Evolutionary conservation across 2,329 filamentous ascomycete genomes (phyloP), one percentile per base, ranked within the genome.

Genomic region (Monilinia aucupariae): DNA sequence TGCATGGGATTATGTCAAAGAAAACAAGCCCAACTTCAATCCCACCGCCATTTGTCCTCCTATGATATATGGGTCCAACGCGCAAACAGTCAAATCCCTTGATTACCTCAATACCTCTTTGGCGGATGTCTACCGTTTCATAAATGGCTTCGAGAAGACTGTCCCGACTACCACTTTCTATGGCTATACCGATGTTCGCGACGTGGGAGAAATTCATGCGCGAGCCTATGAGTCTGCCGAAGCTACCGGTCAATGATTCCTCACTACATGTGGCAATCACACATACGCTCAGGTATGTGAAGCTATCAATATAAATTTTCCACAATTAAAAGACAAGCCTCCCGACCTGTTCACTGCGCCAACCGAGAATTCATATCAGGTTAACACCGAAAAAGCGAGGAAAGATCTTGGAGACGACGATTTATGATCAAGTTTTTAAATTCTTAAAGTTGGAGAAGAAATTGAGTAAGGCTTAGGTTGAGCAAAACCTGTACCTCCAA

Each of bases 61-160:
- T 0, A 79, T 83, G 68, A 82, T 85, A 0, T 81, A 87, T 64
- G 86, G 86, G 0, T 85, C 86, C 0, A 74, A 86, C 6, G 80
- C 82, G 62, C 81, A 87, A 67, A 82, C 83, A 65, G 78, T 91
- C 7, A 79, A 83, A 63, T 81, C 77, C 27, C 77, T 89, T 1
- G 81, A 84, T 12, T 76, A 77, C 1, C 77, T 91, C 66, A 92
- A 92, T 76, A 89, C 86, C 0, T 89, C 86, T 8, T 90, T 90
- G 71, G 81, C 85, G 67, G 82, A 86, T 41, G 81, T 91, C 65
- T 79, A 83, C n/a, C 80, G 85, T 62, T 76, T 89, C 49, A 79
- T 87, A n/a, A 80, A 80, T n/a, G 88, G 88, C 2, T 68, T 62
- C 22, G 80, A 81, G 63, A 85, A 83, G 65, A 76, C 78, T 22